Conservation (phyloP, 352 stramenopile genomes). For the Globisporangium barbulae region DNA sequence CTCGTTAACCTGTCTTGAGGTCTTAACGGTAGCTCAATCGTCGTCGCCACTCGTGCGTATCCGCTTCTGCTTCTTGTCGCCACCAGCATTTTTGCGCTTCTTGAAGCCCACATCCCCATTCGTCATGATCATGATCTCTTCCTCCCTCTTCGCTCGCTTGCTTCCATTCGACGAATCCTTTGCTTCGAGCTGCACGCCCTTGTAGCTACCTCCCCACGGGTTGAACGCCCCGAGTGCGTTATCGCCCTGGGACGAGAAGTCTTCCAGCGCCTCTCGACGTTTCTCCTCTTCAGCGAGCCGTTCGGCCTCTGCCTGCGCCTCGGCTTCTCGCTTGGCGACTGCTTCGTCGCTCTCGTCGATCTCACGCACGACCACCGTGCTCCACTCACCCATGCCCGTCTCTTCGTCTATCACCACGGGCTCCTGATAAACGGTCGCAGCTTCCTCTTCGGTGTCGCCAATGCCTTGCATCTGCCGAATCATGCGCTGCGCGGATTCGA, state of each 20-base stretch:
- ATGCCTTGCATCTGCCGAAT: conserved; percentile 36
- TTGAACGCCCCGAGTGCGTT: conserved; percentile 80
- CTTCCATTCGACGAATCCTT: conserved; percentile 19
- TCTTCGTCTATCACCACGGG: conserved; percentile 52
- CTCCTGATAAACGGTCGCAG: conserved; percentile 5
- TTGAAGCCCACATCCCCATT: conserved; percentile 69
- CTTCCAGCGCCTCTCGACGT: conserved; percentile 53
- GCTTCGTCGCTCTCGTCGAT: conserved; percentile 75
- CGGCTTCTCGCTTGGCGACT: conserved; percentile 42
- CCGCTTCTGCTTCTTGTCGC: conserved; percentile 60
- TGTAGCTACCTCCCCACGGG: conserved; percentile 81
- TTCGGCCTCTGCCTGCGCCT: conserved; percentile 38
- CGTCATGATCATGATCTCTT: conserved; percentile 50
- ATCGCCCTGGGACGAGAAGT: conserved; percentile 63
- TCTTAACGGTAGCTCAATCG: conserved; percentile 17
- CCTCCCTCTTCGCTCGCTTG: conserved; percentile 27
- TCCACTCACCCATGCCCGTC: conserved; percentile 83
- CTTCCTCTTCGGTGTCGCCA: conserved; percentile 22
- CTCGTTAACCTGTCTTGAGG: neutral
- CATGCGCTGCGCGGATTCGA: conserved; percentile 66
- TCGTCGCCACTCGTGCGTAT: conserved; percentile 61
- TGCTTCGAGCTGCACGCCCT: conserved; percentile 63
- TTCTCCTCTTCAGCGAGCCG: conserved; percentile 47
- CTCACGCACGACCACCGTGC: conserved; percentile 62
- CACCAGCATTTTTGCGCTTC: conserved; percentile 37